These are phyloP conservation scores for Pyrenula massariospora DNA, from an alignment of 495 filamentous ascomycete genomes.

Conservation along the genomic window DNA sequence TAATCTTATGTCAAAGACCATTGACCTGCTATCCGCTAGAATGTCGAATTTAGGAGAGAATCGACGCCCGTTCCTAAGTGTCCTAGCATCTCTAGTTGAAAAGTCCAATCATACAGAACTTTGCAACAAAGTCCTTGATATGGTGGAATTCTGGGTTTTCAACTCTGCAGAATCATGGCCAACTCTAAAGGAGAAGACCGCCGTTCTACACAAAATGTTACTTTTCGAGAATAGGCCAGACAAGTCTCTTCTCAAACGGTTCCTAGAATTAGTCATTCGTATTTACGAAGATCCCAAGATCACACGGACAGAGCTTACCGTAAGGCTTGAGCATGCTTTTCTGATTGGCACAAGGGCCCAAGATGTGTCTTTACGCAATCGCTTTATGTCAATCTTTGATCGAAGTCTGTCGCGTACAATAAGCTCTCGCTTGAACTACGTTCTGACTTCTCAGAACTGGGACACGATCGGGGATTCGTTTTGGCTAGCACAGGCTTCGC, in stretches of 20 bases:
- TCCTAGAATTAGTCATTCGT: conserved; percentile 88
- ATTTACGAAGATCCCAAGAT: conserved; percentile 97
- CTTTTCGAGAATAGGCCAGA: conserved; percentile 79
- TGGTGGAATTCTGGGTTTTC: conserved; percentile 97
- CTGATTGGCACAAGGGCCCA: conserved; percentile 87
- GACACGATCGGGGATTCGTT: conserved; percentile 87
- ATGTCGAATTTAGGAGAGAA: conserved; percentile 93
- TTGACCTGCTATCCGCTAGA: conserved; percentile 78
- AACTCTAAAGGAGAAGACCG: conserved; percentile 94
- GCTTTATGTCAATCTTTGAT: conserved; percentile 92
- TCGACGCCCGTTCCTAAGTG: conserved; percentile 83
- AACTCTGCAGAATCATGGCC: conserved; percentile 85
- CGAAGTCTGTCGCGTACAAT: conserved; percentile 77
- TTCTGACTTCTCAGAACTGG: conserved; percentile 92
- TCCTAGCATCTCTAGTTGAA: conserved; percentile 87
- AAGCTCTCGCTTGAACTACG: conserved; percentile 74
- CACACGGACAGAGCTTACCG: conserved; percentile 86
- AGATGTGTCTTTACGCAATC: conserved; percentile 93
- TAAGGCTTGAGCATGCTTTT: conserved; percentile 95
- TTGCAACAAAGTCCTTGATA: conserved; percentile 81
- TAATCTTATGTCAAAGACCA: conserved; percentile 80
- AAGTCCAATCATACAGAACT: conserved; percentile 75
- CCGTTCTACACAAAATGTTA: conserved; percentile 94
- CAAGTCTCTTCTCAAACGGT: conserved; percentile 73
- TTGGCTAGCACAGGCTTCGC: conserved; percentile 90